A percentile compares a stretch with the other conserved stretches of the same genome.
These are phyloP conservation scores for Hypoxylon fuscum DNA, from an alignment of 495 filamentous ascomycete species.

Conservation along the genomic window DNA sequence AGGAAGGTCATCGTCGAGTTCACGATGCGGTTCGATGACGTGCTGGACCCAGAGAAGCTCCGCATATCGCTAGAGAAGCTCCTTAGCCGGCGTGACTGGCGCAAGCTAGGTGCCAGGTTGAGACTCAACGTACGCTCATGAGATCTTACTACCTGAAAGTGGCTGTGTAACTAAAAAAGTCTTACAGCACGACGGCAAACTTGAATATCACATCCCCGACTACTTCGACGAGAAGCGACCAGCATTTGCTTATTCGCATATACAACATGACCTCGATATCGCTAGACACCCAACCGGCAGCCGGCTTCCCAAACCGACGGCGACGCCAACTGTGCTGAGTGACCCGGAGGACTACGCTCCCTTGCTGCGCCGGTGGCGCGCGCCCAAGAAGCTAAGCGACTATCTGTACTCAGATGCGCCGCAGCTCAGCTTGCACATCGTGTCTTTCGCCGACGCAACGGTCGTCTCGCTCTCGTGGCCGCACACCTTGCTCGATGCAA, in stretches of 20 bases:
- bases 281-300: slow-evolving; percentile 46
- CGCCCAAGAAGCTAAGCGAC: slow-evolving; percentile 49
- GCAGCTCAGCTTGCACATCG: slow-evolving; percentile 57
- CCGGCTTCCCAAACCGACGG: slow-evolving; percentile 40
- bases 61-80: slow-evolving; percentile 48
- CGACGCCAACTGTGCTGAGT: slow-evolving; percentile 44
- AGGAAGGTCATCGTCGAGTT: slow-evolving; percentile 49
- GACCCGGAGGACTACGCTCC: slow-evolving; percentile 43
- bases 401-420: slow-evolving; percentile 53
- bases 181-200: slow-evolving; percentile 42
- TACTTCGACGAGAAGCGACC: slow-evolving; percentile 51
- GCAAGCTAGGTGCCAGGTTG: slow-evolving; percentile 56
- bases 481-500: slow-evolving; percentile 60
- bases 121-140: slow-evolving; percentile 47
- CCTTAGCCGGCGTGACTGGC: slow-evolving; percentile 51
- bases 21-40: slow-evolving; percentile 57
- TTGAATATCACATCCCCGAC: slow-evolving; percentile 58
- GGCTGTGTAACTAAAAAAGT: slow-evolving; percentile 1
- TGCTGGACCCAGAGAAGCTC: slow-evolving; percentile 56
- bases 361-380: slow-evolving; percentile 24
- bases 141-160: background rate
- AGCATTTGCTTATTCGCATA: slow-evolving; percentile 50
- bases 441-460: slow-evolving; percentile 59
- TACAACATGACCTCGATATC: slow-evolving; percentile 40
- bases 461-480: slow-evolving; percentile 56